A percentile compares a stretch with the other conserved stretches of the same genome.
These are phyloP conservation scores for Gastrodia elata DNA, from an alignment of 106 monocot genomes.

Conservation along the genomic window DNA sequence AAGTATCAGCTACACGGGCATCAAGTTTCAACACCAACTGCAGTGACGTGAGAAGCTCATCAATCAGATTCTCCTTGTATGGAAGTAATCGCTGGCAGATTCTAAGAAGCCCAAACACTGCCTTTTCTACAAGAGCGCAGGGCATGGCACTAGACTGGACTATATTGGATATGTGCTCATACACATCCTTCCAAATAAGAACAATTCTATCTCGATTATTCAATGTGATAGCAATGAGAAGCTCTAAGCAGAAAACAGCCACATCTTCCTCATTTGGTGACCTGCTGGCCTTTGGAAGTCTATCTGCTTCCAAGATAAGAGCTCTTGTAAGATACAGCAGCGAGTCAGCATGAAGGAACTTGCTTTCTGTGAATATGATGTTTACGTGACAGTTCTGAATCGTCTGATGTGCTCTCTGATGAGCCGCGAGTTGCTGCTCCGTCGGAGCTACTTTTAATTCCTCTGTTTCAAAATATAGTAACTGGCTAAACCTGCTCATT, in stretches of 20 bases:
- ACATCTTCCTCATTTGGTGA: constrained; percentile 41
- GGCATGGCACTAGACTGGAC: constrained; percentile 52
- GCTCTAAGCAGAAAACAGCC: constrained; percentile 53
- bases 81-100: constrained; percentile 59
- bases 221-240: constrained; percentile 44
- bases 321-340: constrained; percentile 34
- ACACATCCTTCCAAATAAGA: constrained; percentile 43
- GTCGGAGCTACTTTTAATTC: constrained; percentile 38
- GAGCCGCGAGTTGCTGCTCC: constrained; percentile 52
- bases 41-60: constrained; percentile 46
- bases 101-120: constrained; percentile 47
- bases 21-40: constrained; percentile 58
- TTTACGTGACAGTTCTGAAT: constrained; percentile 48
- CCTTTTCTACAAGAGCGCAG: constrained; percentile 52
- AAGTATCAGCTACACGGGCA: constrained; percentile 56
- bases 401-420: constrained; percentile 33
- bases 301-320: constrained; percentile 32
- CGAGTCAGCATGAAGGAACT: constrained; percentile 55
- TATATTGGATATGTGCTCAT: constrained; percentile 42
- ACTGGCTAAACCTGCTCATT: constrained; percentile 54
- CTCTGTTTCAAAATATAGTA: constrained; percentile 42
- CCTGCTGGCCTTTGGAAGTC: constrained; percentile 29
- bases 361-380: constrained; percentile 57
- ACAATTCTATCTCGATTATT: constrained; percentile 54
- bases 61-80: constrained; percentile 48